These are phyloP conservation scores for Ophiognomonia clavigignenti-juglandacearum DNA, from an alignment of 2,329 filamentous ascomycete genomes.

Conservation along the genomic window DNA sequence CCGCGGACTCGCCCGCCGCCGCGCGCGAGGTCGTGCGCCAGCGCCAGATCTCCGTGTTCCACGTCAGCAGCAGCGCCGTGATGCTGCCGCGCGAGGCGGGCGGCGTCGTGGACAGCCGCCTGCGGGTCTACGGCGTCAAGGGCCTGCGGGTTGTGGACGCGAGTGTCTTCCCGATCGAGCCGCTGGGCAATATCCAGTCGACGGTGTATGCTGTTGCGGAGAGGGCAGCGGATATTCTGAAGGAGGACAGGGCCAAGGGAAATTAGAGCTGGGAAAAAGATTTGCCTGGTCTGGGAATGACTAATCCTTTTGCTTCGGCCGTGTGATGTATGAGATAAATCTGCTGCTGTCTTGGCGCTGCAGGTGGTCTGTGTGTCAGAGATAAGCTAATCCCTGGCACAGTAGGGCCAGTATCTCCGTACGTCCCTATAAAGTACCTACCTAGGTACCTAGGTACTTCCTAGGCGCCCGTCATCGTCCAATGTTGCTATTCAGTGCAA, in stretches of 20 bases:
- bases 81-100: slow-evolving; percentile 23
- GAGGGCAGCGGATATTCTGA: slow-evolving; percentile 13
- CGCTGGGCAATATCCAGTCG: slow-evolving; percentile 22
- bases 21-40: slow-evolving; percentile 21
- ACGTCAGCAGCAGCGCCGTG: slow-evolving; percentile 16
- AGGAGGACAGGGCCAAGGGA: slow-evolving; percentile 12
- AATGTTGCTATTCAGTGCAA: too few relatives aligned
- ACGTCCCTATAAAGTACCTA: too few relatives aligned
- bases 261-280: too few relatives aligned
- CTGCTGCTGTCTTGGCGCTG: too few relatives aligned
- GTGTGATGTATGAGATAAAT: too few relatives aligned
- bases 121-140: slow-evolving; percentile 20
- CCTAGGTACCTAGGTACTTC: too few relatives aligned
- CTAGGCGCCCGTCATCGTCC: too few relatives aligned
- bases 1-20: slow-evolving; percentile 17
- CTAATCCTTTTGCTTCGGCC: too few relatives aligned
- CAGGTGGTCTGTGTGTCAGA: too few relatives aligned
- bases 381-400: too few relatives aligned
- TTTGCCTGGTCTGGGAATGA: too few relatives aligned
- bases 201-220: slow-evolving; percentile 34
- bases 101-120: slow-evolving; percentile 21
- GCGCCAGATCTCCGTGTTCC: slow-evolving; percentile 6
- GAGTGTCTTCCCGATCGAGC: slow-evolving; percentile 25
- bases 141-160: slow-evolving; percentile 23
- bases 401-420: too few relatives aligned